A percentile compares a stretch with the other conserved stretches of the same genome.
These are phyloP conservation scores for Xylariaceae sp. DNA, from an alignment of 2,329 filamentous ascomycete genomes.

Conservation along the genomic window DNA sequence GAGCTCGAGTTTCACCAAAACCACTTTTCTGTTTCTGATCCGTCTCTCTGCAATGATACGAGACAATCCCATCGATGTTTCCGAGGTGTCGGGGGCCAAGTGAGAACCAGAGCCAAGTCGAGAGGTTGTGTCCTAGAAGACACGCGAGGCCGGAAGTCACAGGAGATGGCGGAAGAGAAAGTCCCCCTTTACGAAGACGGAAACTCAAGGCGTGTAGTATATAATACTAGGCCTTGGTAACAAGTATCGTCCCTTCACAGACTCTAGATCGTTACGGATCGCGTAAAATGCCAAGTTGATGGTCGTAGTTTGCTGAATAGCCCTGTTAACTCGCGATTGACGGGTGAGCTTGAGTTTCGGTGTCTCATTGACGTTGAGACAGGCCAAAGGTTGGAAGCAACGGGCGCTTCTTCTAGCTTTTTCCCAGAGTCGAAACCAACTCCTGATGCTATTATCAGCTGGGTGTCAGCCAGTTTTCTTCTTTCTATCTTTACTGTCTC, in stretches of 20 bases:
- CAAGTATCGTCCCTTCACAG: neutral
- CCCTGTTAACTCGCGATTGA: neutral
- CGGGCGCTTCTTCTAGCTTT: constrained; percentile 3
- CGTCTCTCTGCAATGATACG: constrained; percentile 7
- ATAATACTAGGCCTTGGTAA: neutral
- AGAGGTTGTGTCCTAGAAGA: constrained; percentile 17
- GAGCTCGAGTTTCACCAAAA: constrained; percentile 3
- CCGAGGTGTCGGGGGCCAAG: neutral
- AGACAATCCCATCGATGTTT: constrained; percentile 16
- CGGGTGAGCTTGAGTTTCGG: neutral
- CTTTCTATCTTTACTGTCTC: neutral
- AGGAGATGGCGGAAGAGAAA: neutral
- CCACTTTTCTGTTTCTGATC: constrained; percentile 17
- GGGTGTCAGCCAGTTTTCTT: neutral
- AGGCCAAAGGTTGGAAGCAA: neutral
- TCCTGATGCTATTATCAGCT: constrained; percentile 5
- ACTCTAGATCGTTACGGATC: neutral
- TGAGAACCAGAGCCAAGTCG: constrained; percentile 1
- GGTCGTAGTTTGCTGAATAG: neutral
- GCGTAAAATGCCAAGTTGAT: neutral
- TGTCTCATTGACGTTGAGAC: too few relatives aligned
- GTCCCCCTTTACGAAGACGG: neutral
- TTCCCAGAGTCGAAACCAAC: constrained; percentile 1
- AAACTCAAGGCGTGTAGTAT: neutral
- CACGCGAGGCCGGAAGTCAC: constrained; percentile 3